Percentiles rank a stretch among this genome's conserved stretches.
phyloP scores from a whole-genome alignment of 78 protist species.

The Bigelowiella natans region DNA sequence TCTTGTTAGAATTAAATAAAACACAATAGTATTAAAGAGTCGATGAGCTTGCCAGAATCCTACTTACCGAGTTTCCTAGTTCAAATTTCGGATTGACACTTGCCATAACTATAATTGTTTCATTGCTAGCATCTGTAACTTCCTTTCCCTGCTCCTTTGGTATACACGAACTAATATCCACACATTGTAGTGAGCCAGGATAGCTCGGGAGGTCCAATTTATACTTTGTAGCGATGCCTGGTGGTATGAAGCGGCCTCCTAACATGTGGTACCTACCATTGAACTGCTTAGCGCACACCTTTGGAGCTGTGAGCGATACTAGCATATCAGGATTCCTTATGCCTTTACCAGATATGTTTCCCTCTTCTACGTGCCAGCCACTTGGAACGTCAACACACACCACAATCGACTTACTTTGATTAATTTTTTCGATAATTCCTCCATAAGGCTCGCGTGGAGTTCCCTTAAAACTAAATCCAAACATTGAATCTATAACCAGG shows the following conservation, averaged over 20 bases:
- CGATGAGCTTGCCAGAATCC: too few relatives aligned
- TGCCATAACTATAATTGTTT: too few relatives aligned
- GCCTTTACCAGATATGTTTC: neutral
- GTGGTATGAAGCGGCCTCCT: constrained; percentile 73
- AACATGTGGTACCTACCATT: constrained; percentile 54
- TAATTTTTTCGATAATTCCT: constrained; percentile 1
- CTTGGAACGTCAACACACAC: constrained; percentile 71
- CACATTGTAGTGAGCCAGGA: too few relatives aligned
- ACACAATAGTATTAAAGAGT: too few relatives aligned
- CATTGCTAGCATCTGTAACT: too few relatives aligned
- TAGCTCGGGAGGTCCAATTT: too few relatives aligned
- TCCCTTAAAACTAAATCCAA: constrained; percentile 73
- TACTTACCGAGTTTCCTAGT: too few relatives aligned
- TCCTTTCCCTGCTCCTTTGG: too few relatives aligned
- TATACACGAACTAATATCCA: too few relatives aligned
- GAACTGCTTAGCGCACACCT: constrained; percentile 52
- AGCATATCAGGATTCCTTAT: constrained; percentile 27
- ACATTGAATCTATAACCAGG: constrained; percentile 65
- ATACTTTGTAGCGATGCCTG: constrained; percentile 16
- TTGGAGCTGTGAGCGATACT: constrained; percentile 67
- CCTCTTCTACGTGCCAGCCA: constrained; percentile 79
- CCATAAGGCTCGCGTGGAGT: constrained; percentile 65
- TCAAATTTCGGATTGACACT: too few relatives aligned
- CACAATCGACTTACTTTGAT: constrained; percentile 13
- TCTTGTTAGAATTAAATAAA: too few relatives aligned